Evolutionary conservation across 805 yeast genomes (phyloP).

Genomic region (Wickerhamiella alocasiicola): DNA sequence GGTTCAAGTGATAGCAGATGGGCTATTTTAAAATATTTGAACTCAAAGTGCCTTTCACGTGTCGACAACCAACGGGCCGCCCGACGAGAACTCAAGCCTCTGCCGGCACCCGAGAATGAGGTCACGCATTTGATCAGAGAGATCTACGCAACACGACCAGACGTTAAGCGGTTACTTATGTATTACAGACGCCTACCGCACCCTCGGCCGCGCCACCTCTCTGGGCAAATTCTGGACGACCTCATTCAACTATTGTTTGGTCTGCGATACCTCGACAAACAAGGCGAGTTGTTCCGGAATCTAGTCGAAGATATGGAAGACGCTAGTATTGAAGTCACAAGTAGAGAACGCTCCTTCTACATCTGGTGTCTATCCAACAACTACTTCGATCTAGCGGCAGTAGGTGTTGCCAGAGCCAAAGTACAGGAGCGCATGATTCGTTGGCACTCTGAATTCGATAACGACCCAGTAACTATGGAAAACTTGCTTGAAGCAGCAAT

Average conservation of each 20-base stretch:
- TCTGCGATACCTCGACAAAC: neutral
- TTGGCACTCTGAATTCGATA: constrained; percentile 1
- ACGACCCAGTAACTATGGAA: neutral
- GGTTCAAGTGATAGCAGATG: too few relatives aligned
- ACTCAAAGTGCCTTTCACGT: too few relatives aligned
- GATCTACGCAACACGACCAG: constrained; percentile 1
- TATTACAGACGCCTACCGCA: constrained; percentile 6
- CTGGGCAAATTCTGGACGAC: constrained; percentile 10
- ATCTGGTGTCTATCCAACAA: neutral
- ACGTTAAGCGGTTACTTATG: neutral
- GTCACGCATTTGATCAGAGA: too few relatives aligned
- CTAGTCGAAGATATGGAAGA: constrained; percentile 6
- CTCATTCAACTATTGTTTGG: neutral
- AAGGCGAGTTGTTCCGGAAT: neutral
- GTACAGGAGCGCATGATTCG: neutral
- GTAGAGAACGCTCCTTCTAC: constrained; percentile 7
- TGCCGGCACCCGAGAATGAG: too few relatives aligned
- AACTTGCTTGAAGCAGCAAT: constrained; percentile 1
- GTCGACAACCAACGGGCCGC: too few relatives aligned
- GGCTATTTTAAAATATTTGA: too few relatives aligned
- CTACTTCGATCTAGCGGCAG: neutral
- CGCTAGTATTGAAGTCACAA: neutral
- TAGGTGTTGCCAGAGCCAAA: neutral
- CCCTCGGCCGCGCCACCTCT: constrained; percentile 8
- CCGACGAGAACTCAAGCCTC: too few relatives aligned